These are phyloP conservation scores for Peniophora sp. DNA, from an alignment of 1,284 basidiomycete species.

Conservation along the genomic window DNA sequence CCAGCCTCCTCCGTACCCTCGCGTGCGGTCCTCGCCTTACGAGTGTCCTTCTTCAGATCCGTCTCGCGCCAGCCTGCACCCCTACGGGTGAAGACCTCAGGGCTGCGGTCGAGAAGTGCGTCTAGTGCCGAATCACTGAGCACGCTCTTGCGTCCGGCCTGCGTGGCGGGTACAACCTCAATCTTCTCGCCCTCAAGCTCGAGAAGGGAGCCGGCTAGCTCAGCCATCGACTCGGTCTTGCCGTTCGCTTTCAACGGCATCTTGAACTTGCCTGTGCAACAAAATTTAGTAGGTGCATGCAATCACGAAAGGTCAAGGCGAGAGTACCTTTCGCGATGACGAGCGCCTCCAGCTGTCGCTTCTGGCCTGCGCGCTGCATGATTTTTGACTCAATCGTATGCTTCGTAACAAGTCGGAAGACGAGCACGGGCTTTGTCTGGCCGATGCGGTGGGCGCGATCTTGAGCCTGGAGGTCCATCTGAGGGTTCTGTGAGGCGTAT, in stretches of 20 bases:
- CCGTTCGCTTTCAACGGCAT: conserved; percentile 44
- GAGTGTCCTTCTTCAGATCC: conserved; percentile 11
- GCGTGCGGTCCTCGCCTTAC: conserved; percentile 14
- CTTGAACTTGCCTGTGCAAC: conserved; percentile 67
- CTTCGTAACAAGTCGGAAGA: conserved; percentile 82
- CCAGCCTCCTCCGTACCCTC: conserved; percentile 35
- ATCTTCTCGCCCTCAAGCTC: conserved; percentile 85
- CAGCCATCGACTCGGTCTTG: conserved; percentile 60
- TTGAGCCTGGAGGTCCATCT: conserved; percentile 95
- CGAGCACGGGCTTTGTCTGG: conserved; percentile 81
- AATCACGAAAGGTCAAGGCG: not conserved
- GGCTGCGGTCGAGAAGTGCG: conserved; percentile 74
- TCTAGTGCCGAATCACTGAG: conserved; percentile 78
- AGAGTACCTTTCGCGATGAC: conserved; percentile 83
- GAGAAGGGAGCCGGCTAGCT: conserved; percentile 77
- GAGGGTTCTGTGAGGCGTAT: conserved; percentile 64
- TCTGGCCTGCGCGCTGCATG: conserved; percentile 84
- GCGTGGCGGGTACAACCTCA: conserved; percentile 72
- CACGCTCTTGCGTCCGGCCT: conserved; percentile 61
- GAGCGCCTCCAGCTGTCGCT: conserved; percentile 84
- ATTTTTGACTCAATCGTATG: conserved; percentile 92
- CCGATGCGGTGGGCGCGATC: conserved; percentile 95
- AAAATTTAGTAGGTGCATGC: conserved; percentile 3
- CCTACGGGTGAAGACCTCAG: conserved; percentile 72
- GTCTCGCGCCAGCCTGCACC: conserved; percentile 72